phyloP scores from a whole-genome alignment of 2,329 filamentous ascomycete species.

The Trichophyton simii region DNA sequence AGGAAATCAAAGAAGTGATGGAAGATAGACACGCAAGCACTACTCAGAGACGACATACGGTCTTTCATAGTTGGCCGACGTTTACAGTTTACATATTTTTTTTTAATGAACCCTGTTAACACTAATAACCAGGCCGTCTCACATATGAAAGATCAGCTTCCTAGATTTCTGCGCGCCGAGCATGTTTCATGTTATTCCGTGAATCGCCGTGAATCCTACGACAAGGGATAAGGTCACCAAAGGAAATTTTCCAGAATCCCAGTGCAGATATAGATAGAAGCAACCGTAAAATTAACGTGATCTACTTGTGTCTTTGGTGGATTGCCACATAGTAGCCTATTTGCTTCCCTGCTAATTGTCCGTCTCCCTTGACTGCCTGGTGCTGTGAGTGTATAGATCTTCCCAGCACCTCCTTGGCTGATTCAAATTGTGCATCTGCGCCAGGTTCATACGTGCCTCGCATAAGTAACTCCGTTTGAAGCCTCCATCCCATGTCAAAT shows the following conservation, averaged over 20 bases:
- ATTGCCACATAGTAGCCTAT: not conserved
- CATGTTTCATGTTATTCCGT: not conserved
- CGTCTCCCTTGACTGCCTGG: not conserved
- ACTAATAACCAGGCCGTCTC: not conserved
- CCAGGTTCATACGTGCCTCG: not conserved
- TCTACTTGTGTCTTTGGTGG: too few relatives aligned
- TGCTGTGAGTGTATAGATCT: not conserved
- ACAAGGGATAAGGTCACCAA: not conserved
- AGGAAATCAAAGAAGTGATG: conserved; percentile 38
- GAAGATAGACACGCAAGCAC: too few relatives aligned
- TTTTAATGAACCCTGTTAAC: not conserved
- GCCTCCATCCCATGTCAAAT: not conserved
- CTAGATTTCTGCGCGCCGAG: not conserved
- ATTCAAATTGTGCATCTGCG: not conserved
- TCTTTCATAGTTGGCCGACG: not conserved
- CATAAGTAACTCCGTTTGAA: not conserved
- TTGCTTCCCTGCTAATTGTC: not conserved
- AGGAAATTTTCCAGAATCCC: not conserved
- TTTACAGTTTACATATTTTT: not conserved
- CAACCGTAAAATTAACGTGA: not conserved
- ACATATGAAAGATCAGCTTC: not conserved
- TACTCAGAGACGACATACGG: conserved; percentile 7
- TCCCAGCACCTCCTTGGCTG: not conserved
- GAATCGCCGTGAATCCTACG: not conserved
- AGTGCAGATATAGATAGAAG: not conserved